Evolutionary conservation across 345 rosid species (phyloP).

Genomic region (Physaria fendleri): DNA sequence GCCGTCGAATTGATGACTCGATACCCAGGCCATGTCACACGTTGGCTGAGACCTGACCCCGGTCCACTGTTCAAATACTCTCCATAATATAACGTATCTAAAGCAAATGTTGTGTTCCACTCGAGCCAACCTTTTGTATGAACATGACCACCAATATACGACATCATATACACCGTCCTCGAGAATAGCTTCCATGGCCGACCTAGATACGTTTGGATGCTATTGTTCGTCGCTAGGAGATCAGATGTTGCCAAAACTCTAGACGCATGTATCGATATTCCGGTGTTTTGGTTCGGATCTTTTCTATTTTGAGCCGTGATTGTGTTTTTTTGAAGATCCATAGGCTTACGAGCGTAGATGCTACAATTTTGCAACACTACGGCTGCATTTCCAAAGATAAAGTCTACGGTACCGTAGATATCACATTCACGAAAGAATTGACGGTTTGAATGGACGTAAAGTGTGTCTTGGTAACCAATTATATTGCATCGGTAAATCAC

Average conservation of each 20-base stretch:
- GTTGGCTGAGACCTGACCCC: constrained; percentile 51
- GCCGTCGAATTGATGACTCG: constrained; percentile 56
- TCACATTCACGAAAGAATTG: constrained; percentile 89
- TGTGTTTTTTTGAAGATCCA: constrained; percentile 72
- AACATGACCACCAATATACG: constrained; percentile 71
- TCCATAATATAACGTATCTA: constrained; percentile 81
- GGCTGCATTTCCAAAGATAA: constrained; percentile 90
- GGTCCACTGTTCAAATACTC: constrained; percentile 90
- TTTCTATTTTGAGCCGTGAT: constrained; percentile 96
- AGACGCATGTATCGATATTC: constrained; percentile 88
- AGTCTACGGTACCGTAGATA: constrained; percentile 86
- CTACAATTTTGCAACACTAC: constrained; percentile 87
- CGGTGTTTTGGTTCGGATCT: constrained; percentile 92
- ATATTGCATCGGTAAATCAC: constrained; percentile 79
- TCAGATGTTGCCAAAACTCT: constrained; percentile 51
- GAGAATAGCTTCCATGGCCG: constrained; percentile 94
- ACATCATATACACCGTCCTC: constrained; percentile 60
- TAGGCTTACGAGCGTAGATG: constrained; percentile 78
- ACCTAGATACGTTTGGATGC: constrained; percentile 64
- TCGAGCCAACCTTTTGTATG: constrained; percentile 92
- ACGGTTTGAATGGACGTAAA: constrained; percentile 91
- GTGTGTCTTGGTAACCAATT: constrained; percentile 84
- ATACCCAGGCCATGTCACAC: constrained; percentile 85
- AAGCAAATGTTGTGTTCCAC: constrained; percentile 73
- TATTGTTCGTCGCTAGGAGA: constrained; percentile 43